Percentiles rank a stretch among this genome's conserved stretches.
Conservation (phyloP, 1,139 yeast species). For the Arxiozyma bovina region DNA sequence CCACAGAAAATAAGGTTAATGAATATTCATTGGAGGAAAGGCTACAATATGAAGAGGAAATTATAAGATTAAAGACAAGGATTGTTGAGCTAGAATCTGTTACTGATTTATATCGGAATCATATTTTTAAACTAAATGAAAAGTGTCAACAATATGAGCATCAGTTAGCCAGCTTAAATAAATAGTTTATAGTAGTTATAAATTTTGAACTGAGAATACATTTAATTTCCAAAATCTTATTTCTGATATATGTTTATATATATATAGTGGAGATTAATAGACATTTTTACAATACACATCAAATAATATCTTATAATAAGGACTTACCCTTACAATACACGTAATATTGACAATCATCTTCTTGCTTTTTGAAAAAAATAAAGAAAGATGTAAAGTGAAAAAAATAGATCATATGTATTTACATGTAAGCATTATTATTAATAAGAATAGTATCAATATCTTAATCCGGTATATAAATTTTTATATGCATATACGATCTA, state of each 20-base stretch:
- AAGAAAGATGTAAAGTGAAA: too few species aligned
- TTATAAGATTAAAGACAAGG: conserved; percentile 55
- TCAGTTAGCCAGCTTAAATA: conserved; percentile 6
- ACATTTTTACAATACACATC: too few species aligned
- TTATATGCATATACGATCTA: not conserved
- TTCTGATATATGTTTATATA: not conserved
- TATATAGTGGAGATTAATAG: not conserved
- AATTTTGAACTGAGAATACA: not conserved
- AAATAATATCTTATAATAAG: not conserved
- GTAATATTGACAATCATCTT: not conserved
- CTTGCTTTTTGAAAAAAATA: too few species aligned
- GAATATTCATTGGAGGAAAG: conserved; percentile 3
- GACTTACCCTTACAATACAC: not conserved
- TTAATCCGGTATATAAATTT: not conserved
- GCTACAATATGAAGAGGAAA: conserved; percentile 35
- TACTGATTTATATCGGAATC: conserved; percentile 72
- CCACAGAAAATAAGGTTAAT: not conserved
- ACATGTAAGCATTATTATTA: not conserved
- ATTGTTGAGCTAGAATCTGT: conserved; percentile 86
- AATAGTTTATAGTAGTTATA: not conserved
- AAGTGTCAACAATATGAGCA: conserved; percentile 19
- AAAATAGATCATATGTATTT: not conserved
- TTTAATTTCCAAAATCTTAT: too few species aligned
- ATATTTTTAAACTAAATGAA: conserved; percentile 68
- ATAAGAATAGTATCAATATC: not conserved